phyloP scores from a whole-genome alignment of 768 basidiomycete species.

The Lactarius quietus region DNA sequence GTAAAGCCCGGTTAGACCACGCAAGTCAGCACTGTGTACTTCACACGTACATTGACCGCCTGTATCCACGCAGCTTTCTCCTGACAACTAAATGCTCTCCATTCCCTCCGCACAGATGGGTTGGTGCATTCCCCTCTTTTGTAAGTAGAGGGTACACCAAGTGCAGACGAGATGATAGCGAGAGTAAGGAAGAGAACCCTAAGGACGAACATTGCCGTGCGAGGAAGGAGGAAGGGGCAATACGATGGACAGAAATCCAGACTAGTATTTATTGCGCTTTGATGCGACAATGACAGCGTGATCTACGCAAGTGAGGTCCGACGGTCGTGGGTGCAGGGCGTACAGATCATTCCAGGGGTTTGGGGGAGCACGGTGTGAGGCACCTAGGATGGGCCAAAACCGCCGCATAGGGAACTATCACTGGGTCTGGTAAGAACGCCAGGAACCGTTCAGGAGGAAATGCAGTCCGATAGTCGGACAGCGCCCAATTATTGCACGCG shows the following conservation, averaged over 20 bases:
- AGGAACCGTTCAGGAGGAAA: neutral
- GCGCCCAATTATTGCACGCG: neutral
- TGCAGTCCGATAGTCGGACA: neutral
- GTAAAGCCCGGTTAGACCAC: neutral
- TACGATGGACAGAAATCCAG: neutral
- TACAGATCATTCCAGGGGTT: too few species aligned
- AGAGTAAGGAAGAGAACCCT: neutral
- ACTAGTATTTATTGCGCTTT: constrained; percentile 11
- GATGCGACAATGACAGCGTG: neutral
- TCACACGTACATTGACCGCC: constrained; percentile 28
- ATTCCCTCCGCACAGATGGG: constrained; percentile 29
- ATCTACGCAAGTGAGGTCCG: neutral
- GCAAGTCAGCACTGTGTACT: neutral
- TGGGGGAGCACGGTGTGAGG: neutral
- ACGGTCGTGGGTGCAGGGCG: constrained; percentile 1
- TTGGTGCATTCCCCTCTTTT: constrained; percentile 10
- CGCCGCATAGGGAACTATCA: neutral
- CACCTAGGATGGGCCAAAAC: neutral
- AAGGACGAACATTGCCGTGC: constrained; percentile 1
- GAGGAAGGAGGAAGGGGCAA: neutral
- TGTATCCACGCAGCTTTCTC: constrained; percentile 29
- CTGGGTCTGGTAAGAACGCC: neutral
- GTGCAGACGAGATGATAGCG: neutral
- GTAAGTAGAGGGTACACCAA: neutral
- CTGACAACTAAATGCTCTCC: constrained; percentile 23